Evolutionary conservation across 73 alveolate species (phyloP), one percentile per base, ranked within the genome.

Genomic region (Blepharisma japonicum): DNA sequence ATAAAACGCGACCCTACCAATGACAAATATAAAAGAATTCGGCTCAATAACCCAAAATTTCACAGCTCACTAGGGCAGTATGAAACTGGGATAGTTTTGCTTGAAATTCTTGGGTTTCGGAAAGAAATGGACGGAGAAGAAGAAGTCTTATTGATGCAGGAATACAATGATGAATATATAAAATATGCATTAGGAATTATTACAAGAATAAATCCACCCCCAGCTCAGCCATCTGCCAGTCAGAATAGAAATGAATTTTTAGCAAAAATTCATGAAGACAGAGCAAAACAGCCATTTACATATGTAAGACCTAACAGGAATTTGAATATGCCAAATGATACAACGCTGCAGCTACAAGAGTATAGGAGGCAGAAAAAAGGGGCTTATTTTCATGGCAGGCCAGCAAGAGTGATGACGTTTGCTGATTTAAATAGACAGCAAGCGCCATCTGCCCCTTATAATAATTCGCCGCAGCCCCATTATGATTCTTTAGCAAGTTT

Each of bases 1-100:
- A 83, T 87, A 5, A 18, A 68, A 6, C 48, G 70, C 46, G 89
- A 87, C 45, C 94, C 94, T 20, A 71, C 76, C 5, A 84, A 87
- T n/a, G 11, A 53, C 71, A 87, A 87, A 77, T 87, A 68, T 55
- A 55, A 77, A 42, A 83, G 71, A 70, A 61, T 87, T 11, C 83
- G 70, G 61, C 77, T 71, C 21, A 42, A 68, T 6, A 87, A 87
- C 82, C 84, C 86, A 46, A 81, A 86, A 49, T 53, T 86, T n/a
- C 61, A 81, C 32, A 81, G 72, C 25, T 55, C 68, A 5, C 38
- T 74, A 6, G 50, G 74, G 32, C 67, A 45, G 0, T 71, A 77
- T 42, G 82, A 67, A 55, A 23, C 79, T 53, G 85, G 90, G 27
- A 11, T 66, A 48, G 68, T 83, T 51, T 45, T 87, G 9, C 55